phyloP scores from a whole-genome alignment of 768 basidiomycete genomes.

The Leccinellum albellum region DNA sequence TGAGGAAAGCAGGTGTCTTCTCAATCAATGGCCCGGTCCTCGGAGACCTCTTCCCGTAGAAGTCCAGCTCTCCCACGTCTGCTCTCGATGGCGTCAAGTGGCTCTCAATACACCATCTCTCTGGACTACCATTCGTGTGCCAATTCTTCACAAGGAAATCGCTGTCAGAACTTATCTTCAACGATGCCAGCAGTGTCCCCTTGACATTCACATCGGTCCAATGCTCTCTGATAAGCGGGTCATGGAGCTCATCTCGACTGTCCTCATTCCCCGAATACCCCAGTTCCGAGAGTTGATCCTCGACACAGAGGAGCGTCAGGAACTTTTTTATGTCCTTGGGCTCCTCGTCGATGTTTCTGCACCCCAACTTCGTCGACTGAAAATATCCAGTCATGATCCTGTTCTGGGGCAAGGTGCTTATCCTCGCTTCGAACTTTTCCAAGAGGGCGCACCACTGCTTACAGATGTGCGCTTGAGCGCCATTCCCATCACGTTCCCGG shows the following conservation, averaged over 20 bases:
- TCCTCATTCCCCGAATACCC: slow-evolving; percentile 29
- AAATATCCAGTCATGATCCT: slow-evolving; percentile 27
- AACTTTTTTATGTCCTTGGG: slow-evolving; percentile 20
- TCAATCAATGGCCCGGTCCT: slow-evolving; percentile 25
- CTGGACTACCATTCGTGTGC: slow-evolving; percentile 34
- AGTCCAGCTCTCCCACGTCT: slow-evolving; percentile 36
- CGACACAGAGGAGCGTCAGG: slow-evolving; percentile 31
- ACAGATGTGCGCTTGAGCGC: slow-evolving; percentile 31
- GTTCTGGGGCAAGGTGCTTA: slow-evolving; percentile 24
- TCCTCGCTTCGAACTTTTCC: slow-evolving; percentile 32
- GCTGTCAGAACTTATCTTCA: slow-evolving; percentile 29
- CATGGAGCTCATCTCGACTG: slow-evolving; percentile 23
- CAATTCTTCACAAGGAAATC: slow-evolving; percentile 27
- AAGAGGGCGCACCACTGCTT: slow-evolving; percentile 29
- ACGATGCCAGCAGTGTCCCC: slow-evolving; percentile 30
- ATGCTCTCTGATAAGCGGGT: slow-evolving; percentile 19
- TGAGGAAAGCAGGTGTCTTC: slow-evolving; percentile 29
- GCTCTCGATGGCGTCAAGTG: slow-evolving; percentile 33
- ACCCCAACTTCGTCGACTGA: slow-evolving; percentile 26
- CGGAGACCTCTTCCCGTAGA: slow-evolving; percentile 31
- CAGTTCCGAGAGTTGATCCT: slow-evolving; percentile 31
- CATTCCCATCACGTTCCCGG: slow-evolving; percentile 31
- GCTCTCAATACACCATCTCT: slow-evolving; percentile 33
- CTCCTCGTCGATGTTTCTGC: slow-evolving; percentile 24
- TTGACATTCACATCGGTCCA: slow-evolving; percentile 32